Conservation (phyloP, 306 rosid genomes). For the Begonia fuchsioides region DNA sequence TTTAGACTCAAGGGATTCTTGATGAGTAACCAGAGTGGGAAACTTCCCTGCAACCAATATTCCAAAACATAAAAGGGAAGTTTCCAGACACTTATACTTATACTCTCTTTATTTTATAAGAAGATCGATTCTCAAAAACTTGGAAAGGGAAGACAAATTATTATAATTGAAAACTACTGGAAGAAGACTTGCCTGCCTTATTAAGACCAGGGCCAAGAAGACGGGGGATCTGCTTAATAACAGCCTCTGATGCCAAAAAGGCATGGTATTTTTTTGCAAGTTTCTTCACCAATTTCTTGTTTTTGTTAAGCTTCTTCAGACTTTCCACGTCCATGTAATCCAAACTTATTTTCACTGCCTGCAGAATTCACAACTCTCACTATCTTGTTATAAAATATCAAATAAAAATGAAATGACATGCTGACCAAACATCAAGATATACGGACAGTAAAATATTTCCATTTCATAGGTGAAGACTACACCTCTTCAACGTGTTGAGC, state of each 20-base stretch:
- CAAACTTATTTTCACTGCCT: conserved; percentile 73
- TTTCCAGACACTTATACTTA: too few species aligned
- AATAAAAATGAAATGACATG: not conserved
- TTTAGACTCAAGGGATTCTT: conserved; percentile 69
- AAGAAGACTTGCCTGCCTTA: conserved; percentile 84
- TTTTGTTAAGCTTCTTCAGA: conserved; percentile 70
- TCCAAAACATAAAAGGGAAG: not conserved
- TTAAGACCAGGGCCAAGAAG: conserved; percentile 85
- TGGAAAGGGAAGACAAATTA: too few species aligned
- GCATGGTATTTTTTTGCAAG: conserved; percentile 74
- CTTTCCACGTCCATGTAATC: conserved; percentile 74
- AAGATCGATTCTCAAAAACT: too few species aligned
- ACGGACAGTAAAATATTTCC: too few species aligned
- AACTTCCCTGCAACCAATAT: conserved; percentile 43
- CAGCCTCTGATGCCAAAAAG: conserved; percentile 78
- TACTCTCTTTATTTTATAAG: too few species aligned
- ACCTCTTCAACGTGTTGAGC: conserved; percentile 94
- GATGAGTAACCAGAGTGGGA: conserved; percentile 68
- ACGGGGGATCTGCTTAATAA: conserved; percentile 81
- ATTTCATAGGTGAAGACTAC: not conserved
- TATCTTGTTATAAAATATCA: not conserved
- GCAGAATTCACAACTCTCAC: conserved; percentile 2
- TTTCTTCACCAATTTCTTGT: conserved; percentile 63
- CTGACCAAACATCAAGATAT: not conserved
- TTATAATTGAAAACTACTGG: too few species aligned